Conservation (phyloP, 345 rosid species). For the Sonneratia alba region DNA sequence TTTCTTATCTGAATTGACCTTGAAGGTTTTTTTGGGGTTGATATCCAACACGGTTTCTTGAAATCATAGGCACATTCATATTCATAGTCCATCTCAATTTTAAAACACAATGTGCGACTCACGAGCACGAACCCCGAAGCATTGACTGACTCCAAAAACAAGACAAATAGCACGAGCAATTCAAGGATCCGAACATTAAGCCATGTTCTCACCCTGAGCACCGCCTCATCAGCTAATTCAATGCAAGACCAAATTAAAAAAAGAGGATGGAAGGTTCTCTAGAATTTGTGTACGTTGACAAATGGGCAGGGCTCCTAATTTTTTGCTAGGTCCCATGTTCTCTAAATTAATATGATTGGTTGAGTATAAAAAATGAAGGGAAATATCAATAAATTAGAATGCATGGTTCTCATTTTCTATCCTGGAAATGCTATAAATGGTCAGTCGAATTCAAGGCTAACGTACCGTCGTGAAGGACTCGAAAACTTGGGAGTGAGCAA, state of each 20-base stretch:
- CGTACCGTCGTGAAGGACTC: not conserved
- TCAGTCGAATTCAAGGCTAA: not conserved
- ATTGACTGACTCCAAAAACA: not conserved
- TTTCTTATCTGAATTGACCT: too few relatives aligned
- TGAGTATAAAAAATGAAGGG: too few relatives aligned
- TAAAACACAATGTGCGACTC: not conserved
- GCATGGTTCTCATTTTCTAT: not conserved
- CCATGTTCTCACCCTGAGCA: not conserved
- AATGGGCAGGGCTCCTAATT: too few relatives aligned
- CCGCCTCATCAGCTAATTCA: not conserved
- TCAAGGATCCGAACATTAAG: not conserved
- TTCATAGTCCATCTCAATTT: not conserved
- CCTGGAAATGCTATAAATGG: not conserved
- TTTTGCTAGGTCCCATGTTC: too few relatives aligned
- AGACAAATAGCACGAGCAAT: not conserved
- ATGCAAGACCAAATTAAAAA: not conserved
- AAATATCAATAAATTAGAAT: not conserved
- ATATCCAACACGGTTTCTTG: not conserved
- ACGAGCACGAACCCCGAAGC: not conserved
- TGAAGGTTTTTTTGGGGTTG: too few relatives aligned
- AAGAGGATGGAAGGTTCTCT: not conserved
- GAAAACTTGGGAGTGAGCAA: not conserved
- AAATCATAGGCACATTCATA: not conserved
- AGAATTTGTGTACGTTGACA: not conserved
- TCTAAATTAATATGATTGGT: too few relatives aligned